These are phyloP conservation scores for Lachnellula arida DNA, from an alignment of 2,329 filamentous ascomycete species.

Conservation along the genomic window DNA sequence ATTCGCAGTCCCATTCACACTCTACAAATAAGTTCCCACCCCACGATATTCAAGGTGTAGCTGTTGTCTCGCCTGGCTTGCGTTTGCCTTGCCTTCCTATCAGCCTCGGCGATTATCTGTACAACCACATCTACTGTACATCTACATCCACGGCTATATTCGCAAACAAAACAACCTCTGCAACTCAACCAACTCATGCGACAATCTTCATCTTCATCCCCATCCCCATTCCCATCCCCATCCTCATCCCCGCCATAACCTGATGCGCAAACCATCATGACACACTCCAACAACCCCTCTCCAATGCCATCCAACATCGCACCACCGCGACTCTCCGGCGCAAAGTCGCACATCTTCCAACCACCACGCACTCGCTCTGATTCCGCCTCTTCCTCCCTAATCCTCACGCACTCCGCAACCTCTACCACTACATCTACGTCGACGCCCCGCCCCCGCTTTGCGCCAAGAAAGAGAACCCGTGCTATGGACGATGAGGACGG, in stretches of 20 bases:
- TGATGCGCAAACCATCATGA: conserved; percentile 9
- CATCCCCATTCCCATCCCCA: background rate
- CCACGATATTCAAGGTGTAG: too few relatives aligned
- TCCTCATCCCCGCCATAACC: background rate
- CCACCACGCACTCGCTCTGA: conserved; percentile 37
- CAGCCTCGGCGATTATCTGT: background rate
- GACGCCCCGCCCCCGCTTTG: background rate
- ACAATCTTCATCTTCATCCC: background rate
- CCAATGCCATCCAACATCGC: conserved; percentile 20
- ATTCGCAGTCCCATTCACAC: too few relatives aligned
- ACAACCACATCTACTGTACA: background rate
- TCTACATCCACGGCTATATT: background rate
- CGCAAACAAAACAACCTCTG: background rate
- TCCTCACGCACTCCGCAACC: conserved; percentile 24
- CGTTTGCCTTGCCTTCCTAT: background rate
- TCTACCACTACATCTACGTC: background rate
- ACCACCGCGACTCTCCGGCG: conserved; percentile 25
- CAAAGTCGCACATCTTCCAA: conserved; percentile 38
- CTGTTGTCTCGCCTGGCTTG: too few relatives aligned
- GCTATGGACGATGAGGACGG: conserved; percentile 14
- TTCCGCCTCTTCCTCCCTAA: conserved; percentile 32
- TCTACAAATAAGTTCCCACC: too few relatives aligned
- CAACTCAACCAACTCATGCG: too few relatives aligned
- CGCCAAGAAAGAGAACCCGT: conserved; percentile 17
- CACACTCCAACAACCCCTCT: conserved; percentile 20